Base-by-base conservation (phyloP, 768 basidiomycete genomes). In the Boletus fagicola region DNA sequence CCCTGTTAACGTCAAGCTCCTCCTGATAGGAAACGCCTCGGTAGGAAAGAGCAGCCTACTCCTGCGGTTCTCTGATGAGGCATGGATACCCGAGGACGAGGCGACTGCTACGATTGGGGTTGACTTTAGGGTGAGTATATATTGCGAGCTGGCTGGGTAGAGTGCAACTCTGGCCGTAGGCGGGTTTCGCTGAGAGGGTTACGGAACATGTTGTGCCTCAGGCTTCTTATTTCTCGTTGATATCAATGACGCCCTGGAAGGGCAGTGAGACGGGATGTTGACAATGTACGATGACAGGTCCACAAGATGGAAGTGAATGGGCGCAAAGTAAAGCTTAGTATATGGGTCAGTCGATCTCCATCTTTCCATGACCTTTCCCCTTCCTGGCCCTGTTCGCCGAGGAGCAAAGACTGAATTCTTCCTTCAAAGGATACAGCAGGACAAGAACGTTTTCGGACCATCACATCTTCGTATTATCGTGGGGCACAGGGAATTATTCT, bases 1-100 rank as follows among this genome's bases (percentile, higher is more conserved):
- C 30, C 72, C 72, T 18, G 78, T 90, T 44, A 93, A 92, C 54
- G 84, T 88, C 70, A 94, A 94, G 74, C 80, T 94, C 2, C 81
- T 94, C 10, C 78, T 94, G 33, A 93, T 93, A 49, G 90, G 90
- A 36, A 92, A 92, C 67, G 88, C 90, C 11, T 91, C 89, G 4
- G 96, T 98, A 16, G 96, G 96, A 64, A 92, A 94, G 79, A 92
- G 90, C 60, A 94, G 92, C 64, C 77, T 98, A 15, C 72, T 98
- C 4, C 77, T 98, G 10, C 83, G 96, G n/a, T 98, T 98, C 77
- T 94, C 94, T 3, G 95, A 98, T 69, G 91, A 96, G 74, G 90
- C 92, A 65, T 98, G 94, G 88, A 76, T 98, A 20, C 87, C 91
- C 8, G 90, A 92, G 70, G 94, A 95, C 68, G 93, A 94, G 73